Percentiles rank a stretch among this genome's conserved stretches.
phyloP scores from a whole-genome alignment of 2,329 filamentous ascomycete species.

The Trichoderma gracile region DNA sequence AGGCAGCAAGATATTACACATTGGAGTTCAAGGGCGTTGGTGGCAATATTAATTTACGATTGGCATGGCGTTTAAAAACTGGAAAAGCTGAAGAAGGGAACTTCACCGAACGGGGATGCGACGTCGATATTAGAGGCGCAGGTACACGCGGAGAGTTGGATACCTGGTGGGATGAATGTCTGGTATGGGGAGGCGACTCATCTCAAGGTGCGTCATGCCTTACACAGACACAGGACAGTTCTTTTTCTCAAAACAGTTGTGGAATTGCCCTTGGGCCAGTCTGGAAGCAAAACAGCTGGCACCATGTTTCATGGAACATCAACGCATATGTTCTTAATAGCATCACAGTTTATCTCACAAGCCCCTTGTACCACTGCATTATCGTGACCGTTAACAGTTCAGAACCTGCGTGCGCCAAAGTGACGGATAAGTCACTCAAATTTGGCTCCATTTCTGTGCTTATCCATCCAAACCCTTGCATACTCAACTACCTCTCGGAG shows the following conservation, averaged over 20 bases:
- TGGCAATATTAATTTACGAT: conserved; percentile 10
- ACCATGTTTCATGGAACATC: not conserved
- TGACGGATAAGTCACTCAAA: not conserved
- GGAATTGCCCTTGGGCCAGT: not conserved
- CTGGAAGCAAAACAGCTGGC: not conserved
- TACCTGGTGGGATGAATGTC: not conserved
- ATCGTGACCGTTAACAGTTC: not conserved
- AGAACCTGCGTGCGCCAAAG: not conserved
- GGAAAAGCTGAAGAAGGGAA: not conserved
- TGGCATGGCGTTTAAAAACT: conserved; percentile 10
- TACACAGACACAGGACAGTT: conserved; percentile 14
- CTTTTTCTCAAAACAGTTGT: not conserved
- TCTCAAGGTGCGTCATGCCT: conserved; percentile 14
- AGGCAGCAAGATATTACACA: conserved; percentile 1
- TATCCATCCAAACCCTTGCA: not conserved
- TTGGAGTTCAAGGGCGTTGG: conserved; percentile 20
- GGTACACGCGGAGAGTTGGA: not conserved
- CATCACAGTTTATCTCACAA: not conserved
- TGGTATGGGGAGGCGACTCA: not conserved
- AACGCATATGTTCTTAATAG: not conserved
- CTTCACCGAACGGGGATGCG: not conserved
- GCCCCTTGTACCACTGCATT: not conserved
- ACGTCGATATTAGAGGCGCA: not conserved
- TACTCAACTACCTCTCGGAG: not conserved
- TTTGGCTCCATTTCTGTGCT: not conserved